Evolutionary conservation across 441 rosid genomes (phyloP), one percentile per base, ranked within the genome.

Genomic region (Erysimum cheiri): DNA sequence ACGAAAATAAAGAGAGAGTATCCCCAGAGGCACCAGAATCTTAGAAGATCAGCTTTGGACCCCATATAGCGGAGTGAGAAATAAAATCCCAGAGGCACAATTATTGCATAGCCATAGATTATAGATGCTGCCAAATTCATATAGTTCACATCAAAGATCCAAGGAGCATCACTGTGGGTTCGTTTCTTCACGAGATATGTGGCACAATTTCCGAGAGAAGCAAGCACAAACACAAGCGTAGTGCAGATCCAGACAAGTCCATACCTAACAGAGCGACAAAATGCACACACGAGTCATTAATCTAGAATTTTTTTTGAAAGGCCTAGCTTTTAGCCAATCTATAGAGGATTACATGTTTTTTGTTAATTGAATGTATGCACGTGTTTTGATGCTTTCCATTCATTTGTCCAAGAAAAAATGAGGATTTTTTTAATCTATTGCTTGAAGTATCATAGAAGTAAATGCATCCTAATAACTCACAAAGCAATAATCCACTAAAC

Each of bases 11-110:
- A 79, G 74, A 95, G 93, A 49, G 99, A 95, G 81, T 95, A 92
- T 41, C 99, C 99, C 99, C 99, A 90, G 84, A 95, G 74, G 85
- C 99, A 90, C 96, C 97, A 92, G 78, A 90, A 85, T 36, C 85
- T 81, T 35, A 90, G 52, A 47, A 92, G 93, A 84, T 87, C 92
- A 72, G 93, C 87, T 76, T 71, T 83, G 68, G 92, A 87, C 70
- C 92, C 96, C 80, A 92, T 82, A 63, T 95, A 95, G 50, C 70
- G 81, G 46, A 92, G 86, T 80, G 90, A 64, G 85, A 92, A 95
- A 79, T 90, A 92, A 78, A 86, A 92, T 33, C 85, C 97, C 76
- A 90, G 54, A 3, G 99, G 97, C 60, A 90, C 93, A 69, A 86
- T 58, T 69, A 90, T 80, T 24, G 86, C 85, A 79, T 95, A 92